Conservation (phyloP, 176 grass and related monocot species). For the Carex pumila region DNA sequence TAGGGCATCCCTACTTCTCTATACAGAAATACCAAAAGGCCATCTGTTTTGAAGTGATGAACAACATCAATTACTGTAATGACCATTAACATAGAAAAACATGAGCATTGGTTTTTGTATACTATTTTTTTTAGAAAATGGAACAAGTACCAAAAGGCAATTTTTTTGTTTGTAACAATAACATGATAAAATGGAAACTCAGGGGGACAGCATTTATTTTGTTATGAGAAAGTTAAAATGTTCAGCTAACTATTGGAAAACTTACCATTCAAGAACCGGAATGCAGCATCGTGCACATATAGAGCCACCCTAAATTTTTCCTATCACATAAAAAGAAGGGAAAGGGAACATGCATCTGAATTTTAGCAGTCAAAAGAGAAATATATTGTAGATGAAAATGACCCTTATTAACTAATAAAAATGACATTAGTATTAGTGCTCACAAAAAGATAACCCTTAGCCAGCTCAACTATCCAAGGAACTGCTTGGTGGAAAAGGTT, state of each 20-base stretch:
- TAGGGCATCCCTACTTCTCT: not conserved
- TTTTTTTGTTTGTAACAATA: not conserved
- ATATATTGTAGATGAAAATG: not conserved
- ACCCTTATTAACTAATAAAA: not conserved
- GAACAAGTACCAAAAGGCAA: not conserved
- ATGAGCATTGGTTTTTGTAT: not conserved
- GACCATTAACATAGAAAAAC: not conserved
- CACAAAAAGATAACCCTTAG: not conserved
- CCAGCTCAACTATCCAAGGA: not conserved
- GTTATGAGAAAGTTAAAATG: not conserved
- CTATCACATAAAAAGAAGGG: constrained; percentile 30
- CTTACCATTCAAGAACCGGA: constrained; percentile 63
- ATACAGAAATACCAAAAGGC: not conserved
- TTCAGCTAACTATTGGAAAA: constrained; percentile 1
- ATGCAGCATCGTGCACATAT: constrained; percentile 67
- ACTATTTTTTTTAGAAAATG: constrained; percentile 10
- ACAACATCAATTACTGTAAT: not conserved
- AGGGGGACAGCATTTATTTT: not conserved
- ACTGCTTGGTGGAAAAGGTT: not conserved
- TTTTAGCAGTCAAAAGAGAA: not conserved
- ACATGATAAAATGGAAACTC: not conserved
- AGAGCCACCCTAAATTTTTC: constrained; percentile 63
- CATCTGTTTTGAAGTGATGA: not conserved
- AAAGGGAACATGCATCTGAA: constrained; percentile 9
- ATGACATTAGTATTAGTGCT: not conserved